Percentiles rank a stretch among this genome's conserved stretches.
These are phyloP conservation scores for Trichoderma parareesei DNA, from an alignment of 495 filamentous ascomycete species.

Conservation along the genomic window DNA sequence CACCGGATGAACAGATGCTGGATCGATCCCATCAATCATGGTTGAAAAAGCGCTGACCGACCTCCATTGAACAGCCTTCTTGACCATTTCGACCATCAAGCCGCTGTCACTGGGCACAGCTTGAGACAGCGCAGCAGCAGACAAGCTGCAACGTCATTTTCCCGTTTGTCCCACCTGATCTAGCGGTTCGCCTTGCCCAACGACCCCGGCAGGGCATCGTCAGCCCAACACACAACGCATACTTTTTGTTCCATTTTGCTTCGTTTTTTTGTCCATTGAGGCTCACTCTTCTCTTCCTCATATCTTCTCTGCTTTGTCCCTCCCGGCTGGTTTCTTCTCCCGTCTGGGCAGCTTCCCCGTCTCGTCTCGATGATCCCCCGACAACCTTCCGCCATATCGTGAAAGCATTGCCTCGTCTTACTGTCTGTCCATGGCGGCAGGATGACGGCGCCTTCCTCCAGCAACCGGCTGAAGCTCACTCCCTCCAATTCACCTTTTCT, in stretches of 20 bases:
- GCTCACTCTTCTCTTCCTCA: background rate
- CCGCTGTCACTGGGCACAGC: conserved; percentile 4
- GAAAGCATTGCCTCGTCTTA: background rate
- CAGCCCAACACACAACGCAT: background rate
- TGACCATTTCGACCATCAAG: background rate
- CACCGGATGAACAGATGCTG: no score
- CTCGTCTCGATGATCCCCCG: background rate
- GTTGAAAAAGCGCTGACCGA: background rate
- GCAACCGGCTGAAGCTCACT: conserved; percentile 62
- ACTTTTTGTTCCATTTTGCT: background rate
- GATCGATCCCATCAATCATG: no score
- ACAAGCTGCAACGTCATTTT: background rate
- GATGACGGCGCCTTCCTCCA: conserved; percentile 50
- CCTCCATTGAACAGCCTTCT: background rate
- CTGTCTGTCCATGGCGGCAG: conserved; percentile 41
- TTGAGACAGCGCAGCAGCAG: background rate
- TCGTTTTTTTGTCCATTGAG: conserved; percentile 3
- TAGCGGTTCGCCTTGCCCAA: background rate
- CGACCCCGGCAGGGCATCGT: background rate
- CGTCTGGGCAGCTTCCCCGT: no score
- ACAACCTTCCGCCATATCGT: background rate
- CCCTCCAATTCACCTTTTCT: conserved; percentile 71
- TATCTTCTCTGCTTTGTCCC: background rate
- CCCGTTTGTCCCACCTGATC: background rate
- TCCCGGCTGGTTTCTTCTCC: background rate